Base-by-base conservation (phyloP, 768 basidiomycete genomes). In the Zangia roseola region DNA sequence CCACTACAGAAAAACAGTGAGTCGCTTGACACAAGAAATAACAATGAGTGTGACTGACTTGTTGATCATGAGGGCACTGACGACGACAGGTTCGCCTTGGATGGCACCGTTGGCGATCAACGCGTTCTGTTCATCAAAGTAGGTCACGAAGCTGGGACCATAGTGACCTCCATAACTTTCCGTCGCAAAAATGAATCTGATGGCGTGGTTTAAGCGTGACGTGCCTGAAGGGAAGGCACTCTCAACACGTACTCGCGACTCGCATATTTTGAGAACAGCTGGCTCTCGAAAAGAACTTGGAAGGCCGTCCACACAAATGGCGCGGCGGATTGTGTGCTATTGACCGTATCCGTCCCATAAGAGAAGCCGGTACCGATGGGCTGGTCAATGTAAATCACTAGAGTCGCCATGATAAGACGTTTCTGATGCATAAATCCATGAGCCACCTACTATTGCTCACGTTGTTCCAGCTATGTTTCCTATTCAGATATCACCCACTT, bases 151-250 rank as follows among this genome's bases (percentile, higher is more conserved):
- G 42, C 71, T 72, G 4, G 84, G 82, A 1, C 80, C 83, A 58
- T 83, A 86, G 57, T 86, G 83, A 0, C 83, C 83, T 6, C 84
- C 84, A 46, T 83, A 86, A 43, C 81, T 82, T 59, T 86, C 83
- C 6, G 83, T 83, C 2, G 81, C 74, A 39, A 85, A 74, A 31
- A 83, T 76, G 54, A 85, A 83, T 55, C 83, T 83, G 33, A 17
- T 20, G 0, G 28, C 34, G 13, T 25, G 14, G 17, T 39, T 5
- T 44, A 17, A 46, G 16, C 7, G 17, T 13, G 23, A 14, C 14
- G 14, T 40, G 13, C 7, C 35, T 13, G 8, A n/a, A 25, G 6
- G 25, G 5, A 43, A 13, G 5, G 33, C 1, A 30, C 8, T 3
- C 8, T 12, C 14, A 31, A 12, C 52, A 63, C 77, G 33, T 54